These are phyloP conservation scores for Tetrapisispora taiwanensis DNA, from an alignment of 805 yeast genomes.

Conservation along the genomic window DNA sequence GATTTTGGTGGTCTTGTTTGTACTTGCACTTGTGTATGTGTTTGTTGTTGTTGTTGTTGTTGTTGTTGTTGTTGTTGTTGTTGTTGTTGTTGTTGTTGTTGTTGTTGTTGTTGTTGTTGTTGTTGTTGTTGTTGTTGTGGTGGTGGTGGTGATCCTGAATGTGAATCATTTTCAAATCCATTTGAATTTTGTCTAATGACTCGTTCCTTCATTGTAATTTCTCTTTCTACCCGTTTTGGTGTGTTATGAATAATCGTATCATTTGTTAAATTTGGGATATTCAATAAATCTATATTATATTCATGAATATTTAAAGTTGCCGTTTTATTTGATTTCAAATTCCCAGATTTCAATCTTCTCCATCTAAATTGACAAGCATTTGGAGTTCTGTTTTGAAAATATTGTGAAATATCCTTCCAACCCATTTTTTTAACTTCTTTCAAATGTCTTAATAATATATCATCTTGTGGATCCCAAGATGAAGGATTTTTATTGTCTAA, in stretches of 20 bases:
- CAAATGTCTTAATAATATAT: slow-evolving; percentile 56
- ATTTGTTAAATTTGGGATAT: background rate
- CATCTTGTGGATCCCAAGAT: slow-evolving; percentile 77
- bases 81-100: too few species aligned
- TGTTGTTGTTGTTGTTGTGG: too few species aligned
- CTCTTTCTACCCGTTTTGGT: background rate
- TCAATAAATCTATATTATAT: background rate
- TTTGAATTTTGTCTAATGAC: too few species aligned
- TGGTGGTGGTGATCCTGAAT: too few species aligned
- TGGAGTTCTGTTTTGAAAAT: slow-evolving; percentile 72
- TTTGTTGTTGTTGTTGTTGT: too few species aligned
- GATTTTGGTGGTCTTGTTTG: too few species aligned
- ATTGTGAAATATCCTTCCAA: slow-evolving; percentile 79
- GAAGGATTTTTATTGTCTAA: slow-evolving; percentile 34
- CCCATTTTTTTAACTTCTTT: slow-evolving; percentile 79
- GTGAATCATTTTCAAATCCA: too few species aligned
- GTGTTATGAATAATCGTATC: background rate
- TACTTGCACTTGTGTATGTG: too few species aligned
- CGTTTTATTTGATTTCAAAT: slow-evolving; percentile 28
- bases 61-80: too few species aligned
- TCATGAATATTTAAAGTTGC: slow-evolving; percentile 9
- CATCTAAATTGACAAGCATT: slow-evolving; percentile 86
- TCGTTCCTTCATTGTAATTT: too few species aligned
- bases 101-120: too few species aligned
- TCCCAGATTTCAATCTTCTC: slow-evolving; percentile 54